phyloP scores from a whole-genome alignment of 371 early-diverging fungal genomes.

The Apophysomyces ossiformis region DNA sequence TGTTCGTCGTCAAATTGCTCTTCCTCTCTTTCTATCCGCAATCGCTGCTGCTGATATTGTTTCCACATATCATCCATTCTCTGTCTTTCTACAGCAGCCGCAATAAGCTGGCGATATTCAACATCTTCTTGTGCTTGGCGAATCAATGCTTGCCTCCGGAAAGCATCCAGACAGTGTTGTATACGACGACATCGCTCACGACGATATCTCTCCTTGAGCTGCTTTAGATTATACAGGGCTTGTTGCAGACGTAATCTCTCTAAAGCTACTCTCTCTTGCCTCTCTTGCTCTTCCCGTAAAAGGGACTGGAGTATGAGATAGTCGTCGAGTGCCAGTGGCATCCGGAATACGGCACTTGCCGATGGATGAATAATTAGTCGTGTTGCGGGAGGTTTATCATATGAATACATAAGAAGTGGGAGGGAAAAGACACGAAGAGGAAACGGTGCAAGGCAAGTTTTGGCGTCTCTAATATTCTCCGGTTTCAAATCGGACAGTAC shows the following conservation, averaged over 20 bases:
- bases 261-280: background rate
- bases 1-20: background rate
- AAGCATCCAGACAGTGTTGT: slow-evolving; percentile 19
- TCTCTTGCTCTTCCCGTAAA: slow-evolving; percentile 11
- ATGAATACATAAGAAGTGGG: no score
- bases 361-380: background rate
- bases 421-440: no score
- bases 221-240: slow-evolving; percentile 17
- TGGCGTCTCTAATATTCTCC: no score
- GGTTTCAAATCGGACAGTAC: no score
- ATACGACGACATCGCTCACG: slow-evolving; percentile 24
- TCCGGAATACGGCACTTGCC: background rate
- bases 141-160: slow-evolving; percentile 15
- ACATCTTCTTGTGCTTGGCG: background rate
- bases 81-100: background rate
- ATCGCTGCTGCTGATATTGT: background rate
- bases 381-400: background rate
- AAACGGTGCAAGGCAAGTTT: no score
- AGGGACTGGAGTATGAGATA: slow-evolving; percentile 33
- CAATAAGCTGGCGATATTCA: background rate
- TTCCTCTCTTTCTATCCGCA: slow-evolving; percentile 4
- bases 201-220: slow-evolving; percentile 23
- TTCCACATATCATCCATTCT: background rate
- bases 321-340: slow-evolving; percentile 29
- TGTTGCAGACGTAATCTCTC: background rate